Evolutionary conservation across 2,329 filamentous ascomycete genomes (phyloP), one percentile per base, ranked within the genome.

Genomic region (Nigrograna mackinnonii): DNA sequence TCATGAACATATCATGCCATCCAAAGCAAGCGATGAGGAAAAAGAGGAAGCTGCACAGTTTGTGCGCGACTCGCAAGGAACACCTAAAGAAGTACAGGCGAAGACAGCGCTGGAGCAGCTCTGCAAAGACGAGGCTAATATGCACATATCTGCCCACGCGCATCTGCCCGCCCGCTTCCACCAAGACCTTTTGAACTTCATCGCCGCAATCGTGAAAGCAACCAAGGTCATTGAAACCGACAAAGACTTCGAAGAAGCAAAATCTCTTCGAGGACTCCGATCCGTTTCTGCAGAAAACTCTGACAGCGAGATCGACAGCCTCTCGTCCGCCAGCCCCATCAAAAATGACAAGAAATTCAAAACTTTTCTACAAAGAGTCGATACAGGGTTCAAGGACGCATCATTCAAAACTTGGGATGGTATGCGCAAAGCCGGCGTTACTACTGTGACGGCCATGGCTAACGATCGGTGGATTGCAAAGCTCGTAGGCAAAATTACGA

Each of bases 401-500:
- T 52, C 57, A 6, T 55, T 47, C 34, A 67, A 62, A 26, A 68
- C 72, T 14, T 72, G 70, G 39, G 71, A 73, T 22, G 72, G 72
- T 0, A 69, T 76, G 60, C 76, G 74, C 58, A 77, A 73, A 50
- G 71, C 66, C 1, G 64, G 71, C 1, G 69, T 76, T 1, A 71
- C 58, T 24, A 68, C 64, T 7, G 61, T 62, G 31, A 58, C 55
- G 41, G 72, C 70, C 1, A 67, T 78, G 24, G 72, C 76, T 4
- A 79, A 80, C 50, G 78, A 80, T 53, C 64, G 74, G 16, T 80
- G 77, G 76, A 79, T 80, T 51, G 77, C 77, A 24, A 75, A 72
- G 54, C 53, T 80, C 49, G 75, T 80, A 0, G 77, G 78, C 4
- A 79, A 75, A 47, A 61, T 77, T 4, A 76, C 74, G 43, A 65